Evolutionary conservation across 192 early-diverging fungal genomes (phyloP), one percentile per base, ranked within the genome.

Genomic region (Phlyctochytrium bullatum): DNA sequence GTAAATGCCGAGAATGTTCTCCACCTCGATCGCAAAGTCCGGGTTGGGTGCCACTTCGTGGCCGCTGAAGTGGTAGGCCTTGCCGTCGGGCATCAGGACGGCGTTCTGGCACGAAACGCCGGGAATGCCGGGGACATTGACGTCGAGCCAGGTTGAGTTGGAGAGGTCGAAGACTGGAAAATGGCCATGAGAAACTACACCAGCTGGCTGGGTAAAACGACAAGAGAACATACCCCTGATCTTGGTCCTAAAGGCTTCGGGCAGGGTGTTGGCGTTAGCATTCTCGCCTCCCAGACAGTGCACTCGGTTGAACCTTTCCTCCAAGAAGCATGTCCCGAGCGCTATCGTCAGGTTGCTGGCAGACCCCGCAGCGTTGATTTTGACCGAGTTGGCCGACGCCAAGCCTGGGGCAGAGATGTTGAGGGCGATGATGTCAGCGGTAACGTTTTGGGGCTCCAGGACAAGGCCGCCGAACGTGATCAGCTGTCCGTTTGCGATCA

Each of bases 11-110:
- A n/a, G n/a, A 47, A 47, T 20, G 20, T 47, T 24, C 54, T 28
- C 54, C 4, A 57, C 4, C 54, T 10, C 12, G 14, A 14, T 6
- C 12, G 27, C 25, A 57, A 25, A 57, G 27, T 6, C 54, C 6
- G 54, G 20, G 54, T 28, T 25, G 12, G 16, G 20, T 14, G 20
- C 54, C 25, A 20, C 20, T 10, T 10, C 27, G 54, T 20, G 27
- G 10, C 54, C 54, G 4, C 27, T 6, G 25, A 57, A 24, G 27
- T 6, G 4, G 54, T 57, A 57, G 54, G 25, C 25, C 6, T 57
- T 57, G 54, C 25, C 25, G 54, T 57, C 27, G 12, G 54, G 54
- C 54, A 57, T 57, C 20, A 50, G 40, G 10, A 50, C 40, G n/a
- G n/a, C n/a, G n/a, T n/a, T n/a, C n/a, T n/a, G n/a, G n/a, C 40